Evolutionary conservation across 352 stramenopile genomes (phyloP).

Genomic region (Blastocystis sp.): DNA sequence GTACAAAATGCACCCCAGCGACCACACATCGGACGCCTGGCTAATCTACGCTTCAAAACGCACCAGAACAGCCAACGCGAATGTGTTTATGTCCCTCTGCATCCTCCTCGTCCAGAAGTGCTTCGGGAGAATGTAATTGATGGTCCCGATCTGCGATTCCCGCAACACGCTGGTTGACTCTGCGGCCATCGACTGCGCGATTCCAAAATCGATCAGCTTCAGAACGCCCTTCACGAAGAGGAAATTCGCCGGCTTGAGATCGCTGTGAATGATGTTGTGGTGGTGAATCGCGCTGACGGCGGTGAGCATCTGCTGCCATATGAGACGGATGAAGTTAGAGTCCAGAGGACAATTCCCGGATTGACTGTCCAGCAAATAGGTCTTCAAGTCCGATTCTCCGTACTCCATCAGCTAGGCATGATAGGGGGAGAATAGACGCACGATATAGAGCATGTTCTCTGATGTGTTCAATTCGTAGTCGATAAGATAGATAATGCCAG

Average conservation of each 20-base stretch:
- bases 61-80: constrained; percentile 28
- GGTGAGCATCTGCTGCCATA: constrained; percentile 97
- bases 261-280: constrained; percentile 88
- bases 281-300: constrained; percentile 92
- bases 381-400: constrained; percentile 92
- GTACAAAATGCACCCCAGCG: constrained; percentile 91
- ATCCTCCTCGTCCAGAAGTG: constrained; percentile 75
- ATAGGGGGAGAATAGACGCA: neutral
- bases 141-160: constrained; percentile 89
- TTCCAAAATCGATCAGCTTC: constrained; percentile 96
- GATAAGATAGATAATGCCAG: constrained; percentile 90
- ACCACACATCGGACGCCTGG: constrained; percentile 89
- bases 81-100: constrained; percentile 27
- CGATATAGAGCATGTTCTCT: constrained; percentile 71
- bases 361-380: constrained; percentile 70
- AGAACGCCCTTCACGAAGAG: constrained; percentile 89
- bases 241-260: constrained; percentile 93
- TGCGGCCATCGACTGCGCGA: constrained; percentile 92
- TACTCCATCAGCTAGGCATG: constrained; percentile 83
- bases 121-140: constrained; percentile 94
- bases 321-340: constrained; percentile 93
- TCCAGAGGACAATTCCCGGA: constrained; percentile 75
- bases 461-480: constrained; percentile 85
- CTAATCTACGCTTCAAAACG: constrained; percentile 75
- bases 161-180: constrained; percentile 93